Conservation (phyloP, 2,329 filamentous ascomycete genomes). For the Talaromyces verruculosus region DNA sequence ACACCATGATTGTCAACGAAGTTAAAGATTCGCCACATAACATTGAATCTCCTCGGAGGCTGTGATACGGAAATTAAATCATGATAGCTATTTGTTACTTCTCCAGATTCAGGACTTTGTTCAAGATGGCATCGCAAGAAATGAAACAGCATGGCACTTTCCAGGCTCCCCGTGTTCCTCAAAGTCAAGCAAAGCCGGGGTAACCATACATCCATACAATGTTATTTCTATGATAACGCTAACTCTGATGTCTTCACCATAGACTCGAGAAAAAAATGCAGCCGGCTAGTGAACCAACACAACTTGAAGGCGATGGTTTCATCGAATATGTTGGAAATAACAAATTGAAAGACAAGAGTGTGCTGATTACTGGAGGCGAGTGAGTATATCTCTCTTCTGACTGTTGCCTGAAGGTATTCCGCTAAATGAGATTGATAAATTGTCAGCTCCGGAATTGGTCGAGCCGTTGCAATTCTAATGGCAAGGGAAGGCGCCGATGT, state of each 20-base stretch:
- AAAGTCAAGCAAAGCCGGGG: conserved; percentile 33
- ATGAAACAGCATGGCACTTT: conserved; percentile 30
- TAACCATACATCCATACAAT: conserved; percentile 18
- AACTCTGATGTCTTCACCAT: background rate
- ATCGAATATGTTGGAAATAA: conserved; percentile 47
- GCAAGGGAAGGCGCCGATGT: conserved; percentile 60
- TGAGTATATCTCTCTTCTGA: conserved; percentile 31
- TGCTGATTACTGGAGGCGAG: conserved; percentile 59
- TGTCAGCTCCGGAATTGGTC: conserved; percentile 55
- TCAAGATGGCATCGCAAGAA: conserved; percentile 26
- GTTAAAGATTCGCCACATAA: background rate
- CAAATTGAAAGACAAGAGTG: conserved; percentile 54
- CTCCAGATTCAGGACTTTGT: background rate
- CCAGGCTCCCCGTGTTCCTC: conserved; percentile 26
- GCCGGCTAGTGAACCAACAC: conserved; percentile 37
- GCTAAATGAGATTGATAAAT: background rate
- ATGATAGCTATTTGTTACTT: background rate
- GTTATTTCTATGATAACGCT: background rate
- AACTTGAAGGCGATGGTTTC: conserved; percentile 32
- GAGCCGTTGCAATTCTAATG: conserved; percentile 56
- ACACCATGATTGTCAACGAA: conserved; percentile 26
- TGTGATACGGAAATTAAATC: background rate
- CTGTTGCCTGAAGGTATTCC: background rate
- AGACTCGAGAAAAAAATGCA: conserved; percentile 30
- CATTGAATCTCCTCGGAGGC: too few species aligned